Percentiles rank a stretch among this genome's conserved stretches.
These are phyloP conservation scores for Penicillium fimorum DNA, from an alignment of 495 filamentous ascomycete species.

Conservation along the genomic window DNA sequence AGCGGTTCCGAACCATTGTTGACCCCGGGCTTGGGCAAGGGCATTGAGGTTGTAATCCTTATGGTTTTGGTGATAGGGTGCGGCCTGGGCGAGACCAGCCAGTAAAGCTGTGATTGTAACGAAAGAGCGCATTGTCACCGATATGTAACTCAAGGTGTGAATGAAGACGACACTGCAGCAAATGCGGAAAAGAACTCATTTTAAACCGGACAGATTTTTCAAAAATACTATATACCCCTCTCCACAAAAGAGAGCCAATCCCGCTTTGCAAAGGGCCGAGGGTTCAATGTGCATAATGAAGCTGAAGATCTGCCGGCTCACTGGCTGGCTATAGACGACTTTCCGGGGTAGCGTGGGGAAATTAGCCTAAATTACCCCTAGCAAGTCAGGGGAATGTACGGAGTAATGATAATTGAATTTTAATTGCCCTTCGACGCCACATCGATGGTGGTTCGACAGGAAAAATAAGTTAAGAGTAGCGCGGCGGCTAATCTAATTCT, in stretches of 20 bases:
- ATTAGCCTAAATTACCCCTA: slow-evolving; percentile 4
- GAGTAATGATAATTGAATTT: too few relatives aligned
- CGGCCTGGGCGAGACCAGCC: slow-evolving; percentile 10
- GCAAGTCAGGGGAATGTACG: too few relatives aligned
- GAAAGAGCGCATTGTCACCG: not conserved
- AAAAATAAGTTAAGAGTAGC: too few relatives aligned
- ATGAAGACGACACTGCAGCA: not conserved
- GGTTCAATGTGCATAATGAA: not conserved
- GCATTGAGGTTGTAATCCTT: slow-evolving; percentile 9
- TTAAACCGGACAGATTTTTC: not conserved
- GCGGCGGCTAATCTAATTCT: too few relatives aligned
- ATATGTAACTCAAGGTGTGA: not conserved
- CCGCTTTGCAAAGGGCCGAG: not conserved
- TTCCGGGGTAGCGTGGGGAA: slow-evolving; percentile 1
- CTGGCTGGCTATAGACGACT: not conserved
- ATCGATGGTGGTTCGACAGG: too few relatives aligned
- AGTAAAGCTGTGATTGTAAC: slow-evolving; percentile 11
- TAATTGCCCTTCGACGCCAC: too few relatives aligned
- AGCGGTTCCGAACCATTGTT: slow-evolving; percentile 25
- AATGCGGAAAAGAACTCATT: not conserved
- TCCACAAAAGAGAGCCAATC: not conserved
- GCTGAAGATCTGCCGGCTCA: not conserved
- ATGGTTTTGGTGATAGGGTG: slow-evolving; percentile 3
- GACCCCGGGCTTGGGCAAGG: slow-evolving; percentile 22
- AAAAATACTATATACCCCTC: not conserved